Evolutionary conservation across 2,329 filamentous ascomycete genomes (phyloP).

Genomic region (Colletotrichum caudatum): DNA sequence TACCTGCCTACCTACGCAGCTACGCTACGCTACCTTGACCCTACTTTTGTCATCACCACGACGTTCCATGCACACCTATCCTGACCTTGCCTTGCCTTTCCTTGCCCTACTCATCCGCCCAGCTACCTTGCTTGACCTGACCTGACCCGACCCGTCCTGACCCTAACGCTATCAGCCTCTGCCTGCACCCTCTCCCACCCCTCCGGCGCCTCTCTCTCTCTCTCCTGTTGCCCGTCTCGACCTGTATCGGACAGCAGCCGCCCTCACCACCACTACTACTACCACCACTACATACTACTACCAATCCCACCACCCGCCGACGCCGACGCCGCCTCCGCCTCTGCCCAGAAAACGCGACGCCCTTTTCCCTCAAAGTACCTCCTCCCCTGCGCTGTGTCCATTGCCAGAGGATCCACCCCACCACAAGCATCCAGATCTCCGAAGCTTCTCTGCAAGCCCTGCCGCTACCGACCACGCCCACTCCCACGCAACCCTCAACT

Average conservation of each 20-base stretch:
- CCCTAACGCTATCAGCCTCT: slow-evolving; percentile 34
- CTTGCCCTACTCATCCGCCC: slow-evolving; percentile 22
- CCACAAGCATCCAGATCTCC: slow-evolving; percentile 43
- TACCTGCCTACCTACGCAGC: slow-evolving; percentile 15
- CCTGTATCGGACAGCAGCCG: slow-evolving; percentile 33
- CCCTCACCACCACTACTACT: slow-evolving; percentile 27
- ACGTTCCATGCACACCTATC: not conserved
- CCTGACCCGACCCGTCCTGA: not conserved
- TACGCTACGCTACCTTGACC: slow-evolving; percentile 13
- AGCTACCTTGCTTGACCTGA: slow-evolving; percentile 3
- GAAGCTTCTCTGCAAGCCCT: slow-evolving; percentile 43
- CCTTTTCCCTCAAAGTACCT: slow-evolving; percentile 39
- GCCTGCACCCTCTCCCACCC: slow-evolving; percentile 18
- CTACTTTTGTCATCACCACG: slow-evolving; percentile 18
- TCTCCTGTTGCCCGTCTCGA: slow-evolving; percentile 28
- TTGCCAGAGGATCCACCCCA: slow-evolving; percentile 42
- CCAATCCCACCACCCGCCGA: slow-evolving; percentile 7
- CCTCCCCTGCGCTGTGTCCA: slow-evolving; percentile 39
- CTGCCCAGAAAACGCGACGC: slow-evolving; percentile 41
- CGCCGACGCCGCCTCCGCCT: slow-evolving; percentile 33
- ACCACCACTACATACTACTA: slow-evolving; percentile 1
- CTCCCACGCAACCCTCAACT: slow-evolving; percentile 42
- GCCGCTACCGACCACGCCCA: slow-evolving; percentile 42
- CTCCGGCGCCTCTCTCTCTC: not conserved
- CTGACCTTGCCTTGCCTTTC: slow-evolving; percentile 5